Conservation (phyloP, 2,329 filamentous ascomycete species). For the Colletotrichum liriopes region DNA sequence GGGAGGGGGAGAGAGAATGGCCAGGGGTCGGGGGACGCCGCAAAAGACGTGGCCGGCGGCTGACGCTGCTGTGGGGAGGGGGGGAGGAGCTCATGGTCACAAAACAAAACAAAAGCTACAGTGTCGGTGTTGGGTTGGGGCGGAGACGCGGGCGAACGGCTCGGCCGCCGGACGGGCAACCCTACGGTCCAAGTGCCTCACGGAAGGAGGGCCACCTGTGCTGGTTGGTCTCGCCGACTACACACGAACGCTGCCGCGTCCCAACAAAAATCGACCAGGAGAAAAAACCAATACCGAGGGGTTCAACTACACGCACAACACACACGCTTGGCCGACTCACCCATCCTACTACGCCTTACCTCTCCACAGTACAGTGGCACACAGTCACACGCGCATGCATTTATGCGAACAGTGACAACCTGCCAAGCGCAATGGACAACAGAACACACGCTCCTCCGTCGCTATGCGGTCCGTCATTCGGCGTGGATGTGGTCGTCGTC, state of each 20-base stretch:
- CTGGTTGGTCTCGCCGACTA: not conserved
- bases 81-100: not conserved
- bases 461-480: not conserved
- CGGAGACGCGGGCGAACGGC: slow-evolving; percentile 40
- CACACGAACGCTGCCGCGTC: not conserved
- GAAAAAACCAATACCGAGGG: not conserved
- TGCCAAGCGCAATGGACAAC: not conserved
- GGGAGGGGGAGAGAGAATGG: not conserved
- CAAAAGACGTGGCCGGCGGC: not conserved
- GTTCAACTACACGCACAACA: not conserved
- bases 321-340: not conserved
- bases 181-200: not conserved
- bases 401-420: not conserved
- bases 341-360: not conserved
- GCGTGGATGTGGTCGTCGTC: not conserved
- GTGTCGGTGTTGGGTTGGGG: slow-evolving; percentile 25
- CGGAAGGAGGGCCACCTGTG: not conserved
- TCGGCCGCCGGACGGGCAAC: slow-evolving; percentile 28
- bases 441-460: not conserved
- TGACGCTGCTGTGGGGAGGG: not conserved
- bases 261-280: slow-evolving; percentile 2
- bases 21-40: not conserved
- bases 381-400: not conserved
- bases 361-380: not conserved
- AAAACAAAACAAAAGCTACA: not conserved